Percentiles rank a stretch among this genome's conserved stretches.
phyloP scores from a whole-genome alignment of 768 basidiomycete species.

The Mycena sanguinolenta region DNA sequence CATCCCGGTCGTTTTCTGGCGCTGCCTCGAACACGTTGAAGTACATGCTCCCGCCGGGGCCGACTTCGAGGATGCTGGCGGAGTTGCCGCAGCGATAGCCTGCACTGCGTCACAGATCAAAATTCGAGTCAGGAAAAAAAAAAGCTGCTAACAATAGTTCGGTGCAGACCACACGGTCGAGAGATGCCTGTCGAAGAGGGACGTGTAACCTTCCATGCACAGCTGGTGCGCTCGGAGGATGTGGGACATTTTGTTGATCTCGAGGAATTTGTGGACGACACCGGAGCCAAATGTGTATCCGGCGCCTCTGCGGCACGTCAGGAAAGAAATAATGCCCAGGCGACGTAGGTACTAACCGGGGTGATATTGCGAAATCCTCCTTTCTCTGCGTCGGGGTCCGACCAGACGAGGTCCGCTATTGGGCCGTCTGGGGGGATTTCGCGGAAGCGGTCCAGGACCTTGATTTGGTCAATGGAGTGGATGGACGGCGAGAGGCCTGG shows the following conservation, averaged over 20 bases:
- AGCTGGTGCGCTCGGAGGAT: conserved; percentile 98
- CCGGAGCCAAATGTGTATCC: conserved; percentile 99
- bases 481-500: conserved; percentile 96
- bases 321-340: conserved; percentile 33
- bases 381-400: conserved; percentile 99
- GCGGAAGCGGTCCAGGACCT: conserved; percentile 98
- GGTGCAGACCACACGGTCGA: conserved; percentile 99
- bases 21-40: conserved; percentile 99
- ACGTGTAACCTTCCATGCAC: conserved; percentile 99
- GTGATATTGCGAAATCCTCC: conserved; percentile 99
- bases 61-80: conserved; percentile 95
- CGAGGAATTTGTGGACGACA: conserved; percentile 97
- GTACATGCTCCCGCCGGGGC: conserved; percentile 87
- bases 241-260: conserved; percentile 96
- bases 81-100: conserved; percentile 96
- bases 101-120: neutral
- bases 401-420: conserved; percentile 99
- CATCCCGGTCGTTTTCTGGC: conserved; percentile 96
- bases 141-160: conserved; percentile 79
- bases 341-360: conserved; percentile 71
- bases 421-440: conserved; percentile 99
- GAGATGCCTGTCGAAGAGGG: conserved; percentile 94
- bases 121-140: too few species aligned
- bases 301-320: conserved; percentile 77
- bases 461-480: conserved; percentile 99